These are phyloP conservation scores for Eremochloa ophiuroides DNA, from an alignment of 176 grass and related monocot genomes.

Conservation along the genomic window DNA sequence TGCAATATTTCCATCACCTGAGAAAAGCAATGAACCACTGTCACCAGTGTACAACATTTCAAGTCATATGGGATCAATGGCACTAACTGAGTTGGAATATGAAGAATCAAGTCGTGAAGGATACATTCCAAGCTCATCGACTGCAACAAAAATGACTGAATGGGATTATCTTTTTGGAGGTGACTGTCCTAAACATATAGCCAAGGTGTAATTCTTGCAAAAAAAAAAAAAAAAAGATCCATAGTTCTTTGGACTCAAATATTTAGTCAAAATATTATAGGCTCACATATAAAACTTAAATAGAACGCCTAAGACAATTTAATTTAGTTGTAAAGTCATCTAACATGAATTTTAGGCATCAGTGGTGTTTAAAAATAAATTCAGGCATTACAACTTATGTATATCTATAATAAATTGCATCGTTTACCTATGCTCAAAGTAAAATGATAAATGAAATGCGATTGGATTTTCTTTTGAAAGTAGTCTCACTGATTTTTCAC, in stretches of 20 bases:
- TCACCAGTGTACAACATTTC: constrained; percentile 27
- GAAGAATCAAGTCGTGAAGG: not conserved
- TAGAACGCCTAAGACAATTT: not conserved
- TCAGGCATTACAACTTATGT: not conserved
- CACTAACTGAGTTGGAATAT: not conserved
- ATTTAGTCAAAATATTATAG: not conserved
- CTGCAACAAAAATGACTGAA: constrained; percentile 10
- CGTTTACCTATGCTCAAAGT: not conserved
- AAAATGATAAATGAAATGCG: not conserved
- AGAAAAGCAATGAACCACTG: not conserved
- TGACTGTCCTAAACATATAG: not conserved
- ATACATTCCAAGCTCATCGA: not conserved
- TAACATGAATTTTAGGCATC: not conserved
- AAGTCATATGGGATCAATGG: constrained; percentile 25
- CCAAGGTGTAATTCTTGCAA: not conserved
- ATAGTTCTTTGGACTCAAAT: not conserved
- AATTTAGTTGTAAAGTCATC: not conserved
- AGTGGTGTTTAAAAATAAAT: not conserved
- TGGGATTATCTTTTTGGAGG: constrained; percentile 22
- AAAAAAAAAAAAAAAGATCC: not conserved
- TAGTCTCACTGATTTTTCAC: not conserved
- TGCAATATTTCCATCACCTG: constrained; percentile 19
- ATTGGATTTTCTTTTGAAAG: not conserved
- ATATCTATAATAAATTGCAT: not conserved
- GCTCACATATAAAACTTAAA: not conserved